Base-by-base conservation (phyloP, 371 early-diverging fungal genomes). In the Gilbertella persicaria region DNA sequence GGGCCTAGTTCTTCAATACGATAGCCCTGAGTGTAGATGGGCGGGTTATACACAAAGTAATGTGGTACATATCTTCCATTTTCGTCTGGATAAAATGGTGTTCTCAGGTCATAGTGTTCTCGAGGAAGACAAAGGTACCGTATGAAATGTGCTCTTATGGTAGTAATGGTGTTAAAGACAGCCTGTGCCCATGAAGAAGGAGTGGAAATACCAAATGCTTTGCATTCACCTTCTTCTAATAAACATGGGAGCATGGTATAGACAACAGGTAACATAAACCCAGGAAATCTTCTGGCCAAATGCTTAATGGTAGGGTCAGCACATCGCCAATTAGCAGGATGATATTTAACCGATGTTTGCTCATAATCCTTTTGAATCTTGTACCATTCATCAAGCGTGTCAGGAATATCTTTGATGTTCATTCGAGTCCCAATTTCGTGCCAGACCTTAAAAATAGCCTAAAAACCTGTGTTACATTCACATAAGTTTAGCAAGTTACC, bases 371-470 rank as follows among this genome's bases (percentile, higher is more conserved):
- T 62, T 35, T 67, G 53, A 44, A 77, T 72, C 8, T 46, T 48
- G 4, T 23, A 37, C 41, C 82, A 56, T n/a, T 66, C 77, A 19
- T 75, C 68, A 3, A 63, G n/a, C 6, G 78, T 68, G 9, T 60
- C 57, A 2, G 81, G 84, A 28, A 84, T 82, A 57, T 75, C 67
- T 48, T 77, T 62, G 26, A 84, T 80, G 5, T 67, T 61, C 79
- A 81, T 75, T 13, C 58, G 43, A 13, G 43, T 44, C 0, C 78
- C 78, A 45, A 68, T 50, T 33, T 64, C 55, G 23, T 57, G 60
- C 81, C 82, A 83, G 0, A 76, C 50, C 19, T 60, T 73, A 30
- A 64, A 76, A 25, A 65, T 54, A 7, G 68, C 68, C 65, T 66
- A 39, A 14, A 40, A 36, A n/a, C 21, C 24, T 5, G 7, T 10